A percentile compares a stretch with the other conserved stretches of the same genome.
Evolutionary conservation across 257 asterid species (phyloP).

Genomic region (Capsicum baccatum): DNA sequence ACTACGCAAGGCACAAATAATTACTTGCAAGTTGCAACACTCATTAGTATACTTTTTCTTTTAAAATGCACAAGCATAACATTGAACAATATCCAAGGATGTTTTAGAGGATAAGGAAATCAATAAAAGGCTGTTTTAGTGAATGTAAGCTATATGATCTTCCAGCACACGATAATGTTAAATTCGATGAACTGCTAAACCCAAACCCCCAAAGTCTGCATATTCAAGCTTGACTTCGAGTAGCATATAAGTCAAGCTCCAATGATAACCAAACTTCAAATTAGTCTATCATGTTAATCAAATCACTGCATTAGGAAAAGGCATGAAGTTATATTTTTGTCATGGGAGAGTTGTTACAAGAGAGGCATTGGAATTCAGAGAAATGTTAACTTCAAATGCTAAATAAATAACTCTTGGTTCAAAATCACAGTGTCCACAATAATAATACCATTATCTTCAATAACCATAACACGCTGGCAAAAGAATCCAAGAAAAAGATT

Average conservation of each 20-base stretch:
- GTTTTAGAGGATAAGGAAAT: constrained; percentile 1
- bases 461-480: background rate
- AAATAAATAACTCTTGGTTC: constrained; percentile 21
- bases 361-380: background rate
- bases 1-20: constrained; percentile 1
- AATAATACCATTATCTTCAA: constrained; percentile 14
- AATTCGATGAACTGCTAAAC: background rate
- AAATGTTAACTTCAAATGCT: background rate
- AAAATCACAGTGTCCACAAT: background rate
- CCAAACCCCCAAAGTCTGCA: background rate
- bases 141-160: constrained; percentile 23
- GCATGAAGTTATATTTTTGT: no score
- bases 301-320: no score
- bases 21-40: background rate
- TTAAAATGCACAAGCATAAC: constrained; percentile 6
- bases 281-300: background rate
- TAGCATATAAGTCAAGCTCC: constrained; percentile 21
- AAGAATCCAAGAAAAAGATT: background rate
- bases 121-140: constrained; percentile 9
- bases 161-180: background rate
- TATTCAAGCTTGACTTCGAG: constrained; percentile 10
- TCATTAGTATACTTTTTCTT: background rate
- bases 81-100: background rate
- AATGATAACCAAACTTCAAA: background rate
- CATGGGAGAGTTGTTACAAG: no score